Base-by-base conservation (phyloP, 2,329 filamentous ascomycete species). In the Beauveria scarabaeidicola region DNA sequence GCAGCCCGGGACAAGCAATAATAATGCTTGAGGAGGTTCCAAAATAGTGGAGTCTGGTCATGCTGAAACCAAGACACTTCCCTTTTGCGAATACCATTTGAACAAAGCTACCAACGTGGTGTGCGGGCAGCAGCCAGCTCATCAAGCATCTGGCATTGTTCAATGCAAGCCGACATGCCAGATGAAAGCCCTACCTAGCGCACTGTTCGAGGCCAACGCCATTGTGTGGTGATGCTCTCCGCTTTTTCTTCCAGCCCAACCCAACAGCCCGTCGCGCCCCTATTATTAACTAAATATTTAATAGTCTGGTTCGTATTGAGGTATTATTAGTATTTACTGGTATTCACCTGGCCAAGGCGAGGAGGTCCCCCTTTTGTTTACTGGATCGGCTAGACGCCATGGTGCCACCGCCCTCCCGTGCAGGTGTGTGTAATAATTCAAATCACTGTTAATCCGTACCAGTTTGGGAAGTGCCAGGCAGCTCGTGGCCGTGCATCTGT, bases 401-500 rank as follows among this genome's bases (percentile, higher is more conserved):
- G 44, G 19, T 55, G 48, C 48, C 29, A 38, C 29, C 48, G 32
- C 13, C 51, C 52, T n/a, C n/a, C 25, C 46, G 29, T 40, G 21
- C 21, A 57, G 44, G 41, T 41, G n/a, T 13, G 38, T 52, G 29
- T 32, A 32, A 32, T 32, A 32, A 32, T 32, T 32, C 11, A 32
- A 32, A 13, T 32, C 5, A 32, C 29, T 13, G 11, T 10, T 32
- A 32, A 32, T 32, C 29, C 11, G 11, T 32, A 11, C 29, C 9
- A 27, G 53, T 25, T 23, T 51, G 38, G 46, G 55, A 58, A 43
- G 46, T 50, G 46, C 36, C 46, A 38, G 55, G 46, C 41, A 32
- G 55, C 55, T 43, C 36, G 46, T 8, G 54, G 57, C 50, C 41
- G 57, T 59, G 57, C 57, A 52, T 52, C 57, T 32, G 29, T 32